These are phyloP conservation scores for Calonectria hawksworthii DNA, from an alignment of 2,329 filamentous ascomycete genomes.

Conservation along the genomic window DNA sequence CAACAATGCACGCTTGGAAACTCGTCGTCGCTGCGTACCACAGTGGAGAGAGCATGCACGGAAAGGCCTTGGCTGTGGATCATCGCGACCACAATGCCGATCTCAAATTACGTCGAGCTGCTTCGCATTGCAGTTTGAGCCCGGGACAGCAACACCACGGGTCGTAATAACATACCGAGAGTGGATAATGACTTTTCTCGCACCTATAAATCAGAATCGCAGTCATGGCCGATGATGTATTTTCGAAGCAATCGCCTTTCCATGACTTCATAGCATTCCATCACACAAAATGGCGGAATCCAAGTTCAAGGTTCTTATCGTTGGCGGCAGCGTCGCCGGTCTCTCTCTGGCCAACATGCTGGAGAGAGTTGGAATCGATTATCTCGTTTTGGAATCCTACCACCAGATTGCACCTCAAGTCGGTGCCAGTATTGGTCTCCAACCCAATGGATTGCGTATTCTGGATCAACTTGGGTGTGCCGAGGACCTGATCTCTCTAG, in stretches of 20 bases:
- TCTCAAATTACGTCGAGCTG: neutral
- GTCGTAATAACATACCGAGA: neutral
- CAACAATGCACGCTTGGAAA: neutral
- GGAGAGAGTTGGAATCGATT: neutral
- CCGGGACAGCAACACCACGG: neutral
- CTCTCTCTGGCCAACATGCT: neutral
- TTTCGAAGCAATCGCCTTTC: neutral
- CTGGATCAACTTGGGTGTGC: neutral
- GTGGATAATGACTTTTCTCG: neutral
- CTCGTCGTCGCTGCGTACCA: neutral
- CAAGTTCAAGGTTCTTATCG: slow-evolving; percentile 3
- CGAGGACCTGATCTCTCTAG: neutral
- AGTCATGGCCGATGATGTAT: neutral
- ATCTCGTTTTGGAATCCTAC: neutral
- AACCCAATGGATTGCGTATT: neutral
- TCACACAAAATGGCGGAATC: neutral
- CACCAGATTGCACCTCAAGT: neutral
- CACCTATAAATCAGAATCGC: neutral
- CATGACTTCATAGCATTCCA: neutral
- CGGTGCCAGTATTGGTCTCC: neutral
- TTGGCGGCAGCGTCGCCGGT: neutral
- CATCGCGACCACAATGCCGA: neutral
- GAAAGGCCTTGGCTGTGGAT: neutral
- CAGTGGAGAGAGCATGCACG: neutral
- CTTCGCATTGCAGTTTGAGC: neutral